Evolutionary conservation across 148 eudicot genomes (phyloP).

Genomic region (Arctostaphylos glauca): DNA sequence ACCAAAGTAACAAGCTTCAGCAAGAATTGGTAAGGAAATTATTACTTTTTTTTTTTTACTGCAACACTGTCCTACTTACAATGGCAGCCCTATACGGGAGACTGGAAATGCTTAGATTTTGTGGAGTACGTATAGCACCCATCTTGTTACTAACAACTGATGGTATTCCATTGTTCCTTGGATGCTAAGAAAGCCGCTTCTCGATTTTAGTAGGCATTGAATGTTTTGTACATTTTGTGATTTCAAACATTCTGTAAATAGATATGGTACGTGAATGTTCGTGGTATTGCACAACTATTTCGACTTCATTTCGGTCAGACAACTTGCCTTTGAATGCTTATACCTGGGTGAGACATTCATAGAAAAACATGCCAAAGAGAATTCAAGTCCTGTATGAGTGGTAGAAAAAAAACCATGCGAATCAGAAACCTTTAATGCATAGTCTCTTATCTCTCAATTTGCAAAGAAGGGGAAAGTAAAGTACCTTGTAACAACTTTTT

Average conservation of each 20-base stretch:
- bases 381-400: background rate
- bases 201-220: background rate
- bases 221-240: background rate
- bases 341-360: background rate
- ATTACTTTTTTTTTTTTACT: background rate
- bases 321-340: background rate
- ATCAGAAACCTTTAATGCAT: background rate
- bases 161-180: background rate
- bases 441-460: background rate
- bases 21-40: constrained; percentile 67
- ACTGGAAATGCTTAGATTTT: background rate
- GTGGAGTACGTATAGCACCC: background rate
- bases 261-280: background rate
- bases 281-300: background rate
- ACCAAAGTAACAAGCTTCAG: constrained; percentile 62
- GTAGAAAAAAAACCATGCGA: background rate
- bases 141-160: background rate
- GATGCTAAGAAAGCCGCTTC: background rate
- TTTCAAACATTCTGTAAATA: background rate
- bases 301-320: background rate
- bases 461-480: background rate
- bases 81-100: background rate
- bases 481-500: background rate
- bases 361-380: background rate
- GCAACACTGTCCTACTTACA: background rate